Conservation (phyloP, 768 basidiomycete genomes). For the Saitozyma sp. region DNA sequence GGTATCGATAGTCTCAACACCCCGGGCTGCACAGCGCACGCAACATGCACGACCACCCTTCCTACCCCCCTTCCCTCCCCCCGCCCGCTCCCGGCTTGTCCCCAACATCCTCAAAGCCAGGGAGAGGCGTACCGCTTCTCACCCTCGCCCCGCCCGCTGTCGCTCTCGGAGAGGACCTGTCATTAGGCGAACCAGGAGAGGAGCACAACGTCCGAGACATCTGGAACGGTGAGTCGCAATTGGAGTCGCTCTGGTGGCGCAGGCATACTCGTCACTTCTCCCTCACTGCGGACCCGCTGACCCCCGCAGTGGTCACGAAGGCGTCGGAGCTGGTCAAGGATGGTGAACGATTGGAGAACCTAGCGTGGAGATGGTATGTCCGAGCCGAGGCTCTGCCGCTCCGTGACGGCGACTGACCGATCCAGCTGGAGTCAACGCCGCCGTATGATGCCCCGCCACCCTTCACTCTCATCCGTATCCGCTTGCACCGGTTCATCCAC, state of each 20-base stretch:
- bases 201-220: slow-evolving; percentile 39
- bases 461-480: slow-evolving; percentile 1
- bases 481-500: slow-evolving; percentile 5
- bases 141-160: slow-evolving; percentile 42
- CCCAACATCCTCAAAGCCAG: too few relatives aligned
- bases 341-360: slow-evolving; percentile 44
- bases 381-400: slow-evolving; percentile 1
- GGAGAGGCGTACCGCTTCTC: slow-evolving; percentile 15
- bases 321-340: slow-evolving; percentile 45
- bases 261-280: not conserved
- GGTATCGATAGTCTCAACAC: too few relatives aligned
- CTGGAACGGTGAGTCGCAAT: slow-evolving; percentile 35
- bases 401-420: too few relatives aligned
- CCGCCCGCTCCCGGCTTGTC: too few relatives aligned
- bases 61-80: too few relatives aligned
- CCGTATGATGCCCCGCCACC: not conserved
- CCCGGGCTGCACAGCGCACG: too few relatives aligned
- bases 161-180: slow-evolving; percentile 33
- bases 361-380: slow-evolving; percentile 38
- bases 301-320: slow-evolving; percentile 29
- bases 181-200: slow-evolving; percentile 35
- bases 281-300: too few relatives aligned
- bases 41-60: too few relatives aligned
- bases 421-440: not conserved
- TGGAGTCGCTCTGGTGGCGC: not conserved